phyloP scores from a whole-genome alignment of 1,284 basidiomycete species.

The Volvariella surrecta region DNA sequence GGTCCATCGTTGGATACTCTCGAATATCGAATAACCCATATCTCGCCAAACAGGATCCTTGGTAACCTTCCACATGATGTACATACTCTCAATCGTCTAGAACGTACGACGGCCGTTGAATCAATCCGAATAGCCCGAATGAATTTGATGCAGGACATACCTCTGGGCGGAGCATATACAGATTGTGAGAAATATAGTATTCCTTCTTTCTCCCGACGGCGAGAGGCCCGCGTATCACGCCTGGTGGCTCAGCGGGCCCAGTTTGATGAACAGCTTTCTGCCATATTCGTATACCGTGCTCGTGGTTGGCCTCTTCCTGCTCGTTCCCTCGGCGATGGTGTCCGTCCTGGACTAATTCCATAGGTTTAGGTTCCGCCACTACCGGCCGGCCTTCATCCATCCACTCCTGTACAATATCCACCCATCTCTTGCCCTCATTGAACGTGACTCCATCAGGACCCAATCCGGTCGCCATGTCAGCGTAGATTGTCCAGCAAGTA shows the following conservation, averaged over 20 bases:
- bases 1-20: constrained; percentile 54
- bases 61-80: constrained; percentile 64
- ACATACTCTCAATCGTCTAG: constrained; percentile 64
- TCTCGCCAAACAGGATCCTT: constrained; percentile 65
- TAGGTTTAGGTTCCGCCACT: too few relatives aligned
- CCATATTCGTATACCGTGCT: too few relatives aligned
- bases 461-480: constrained; percentile 51
- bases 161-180: constrained; percentile 59
- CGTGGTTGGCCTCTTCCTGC: too few relatives aligned
- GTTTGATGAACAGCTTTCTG: constrained; percentile 14
- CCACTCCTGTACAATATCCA: constrained; percentile 46
- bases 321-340: too few relatives aligned
- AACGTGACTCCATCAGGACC: constrained; percentile 51
- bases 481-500: constrained; percentile 59
- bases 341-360: too few relatives aligned
- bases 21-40: constrained; percentile 65
- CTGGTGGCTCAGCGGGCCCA: constrained; percentile 37
- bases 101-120: constrained; percentile 2
- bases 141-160: constrained; percentile 24
- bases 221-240: constrained; percentile 14
- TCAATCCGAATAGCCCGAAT: background rate
- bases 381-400: constrained; percentile 26
- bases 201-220: constrained; percentile 32
- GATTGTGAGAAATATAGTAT: constrained; percentile 33
- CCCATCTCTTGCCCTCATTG: constrained; percentile 35